phyloP scores from a whole-genome alignment of 306 rosid species.

The Lablab purpureus region DNA sequence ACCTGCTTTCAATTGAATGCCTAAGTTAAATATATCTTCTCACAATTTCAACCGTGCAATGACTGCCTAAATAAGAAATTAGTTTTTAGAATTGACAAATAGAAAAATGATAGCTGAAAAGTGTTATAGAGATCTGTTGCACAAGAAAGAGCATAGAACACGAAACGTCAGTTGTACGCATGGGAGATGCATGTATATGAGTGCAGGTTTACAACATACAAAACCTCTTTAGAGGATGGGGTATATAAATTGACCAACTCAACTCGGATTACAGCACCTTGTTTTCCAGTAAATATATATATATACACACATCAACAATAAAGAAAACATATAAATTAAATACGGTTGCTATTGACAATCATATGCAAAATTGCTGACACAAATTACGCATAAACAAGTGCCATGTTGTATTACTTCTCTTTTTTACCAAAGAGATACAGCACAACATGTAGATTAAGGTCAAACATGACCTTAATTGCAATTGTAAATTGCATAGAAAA shows the following conservation, averaged over 20 bases:
- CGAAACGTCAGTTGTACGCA: not conserved
- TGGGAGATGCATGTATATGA: not conserved
- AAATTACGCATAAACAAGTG: constrained; percentile 41
- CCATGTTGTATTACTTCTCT: constrained; percentile 34
- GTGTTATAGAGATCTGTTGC: not conserved
- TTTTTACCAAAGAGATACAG: constrained; percentile 40
- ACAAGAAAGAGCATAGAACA: not conserved
- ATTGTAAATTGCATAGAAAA: constrained; percentile 18
- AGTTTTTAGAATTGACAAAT: not conserved
- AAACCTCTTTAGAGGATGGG: constrained; percentile 28
- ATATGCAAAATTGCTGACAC: constrained; percentile 26
- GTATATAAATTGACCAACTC: constrained; percentile 22
- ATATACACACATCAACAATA: constrained; percentile 37
- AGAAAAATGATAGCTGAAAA: not conserved
- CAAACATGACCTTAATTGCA: constrained; percentile 33
- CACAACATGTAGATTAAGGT: constrained; percentile 25
- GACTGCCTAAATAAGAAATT: not conserved
- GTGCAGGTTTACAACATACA: constrained; percentile 21
- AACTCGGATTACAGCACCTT: constrained; percentile 12
- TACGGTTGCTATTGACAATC: constrained; percentile 22
- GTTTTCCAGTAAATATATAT: not conserved
- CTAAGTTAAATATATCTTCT: not conserved
- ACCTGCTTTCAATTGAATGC: not conserved
- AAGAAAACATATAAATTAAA: constrained; percentile 25
- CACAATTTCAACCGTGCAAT: not conserved